Evolutionary conservation across 2,329 filamentous ascomycete genomes (phyloP), one percentile per base, ranked within the genome.

Genomic region (Aspergillus fumigatiaffinis): DNA sequence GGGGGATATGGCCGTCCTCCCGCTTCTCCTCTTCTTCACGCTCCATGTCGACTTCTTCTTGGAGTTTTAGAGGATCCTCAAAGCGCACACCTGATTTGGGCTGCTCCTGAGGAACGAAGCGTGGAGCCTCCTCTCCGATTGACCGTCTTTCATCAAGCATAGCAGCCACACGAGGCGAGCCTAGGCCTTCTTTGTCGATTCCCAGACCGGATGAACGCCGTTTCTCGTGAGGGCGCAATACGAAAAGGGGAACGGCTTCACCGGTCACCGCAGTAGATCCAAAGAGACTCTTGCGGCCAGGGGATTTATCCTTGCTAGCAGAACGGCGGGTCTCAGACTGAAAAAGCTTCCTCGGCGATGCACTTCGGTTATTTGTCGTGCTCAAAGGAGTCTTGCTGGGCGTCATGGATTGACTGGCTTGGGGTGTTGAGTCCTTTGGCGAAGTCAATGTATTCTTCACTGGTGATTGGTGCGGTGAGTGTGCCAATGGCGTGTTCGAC

Each of bases 141-240:
- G 89, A 92, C 49, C 79, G 82, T 51, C 90, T 84, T 35, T 86
- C 84, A 61, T 90, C 88, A 35, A 92, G 81, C 32, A 92, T 79
- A 28, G 85, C 87, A 23, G 88, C 81, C 54, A 93, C 83, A 53
- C 84, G 85, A 4, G 90, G 90, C 0, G 90, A 93, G 6, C 90
- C 90, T 54, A 92, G 81, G 0, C 89, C 90, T 60, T 82, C 77
- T 61, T 84, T 84, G 65, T 91, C 89, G 60, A 85, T 83, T 23
- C 89, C 88, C 59, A 92, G 68, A 0, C 88, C 88, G 14, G 87
- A 88, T 17, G 87, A 82, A 48, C 80, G 79, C 28, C 87, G 66
- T 29, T 58, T 81, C 38, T 68, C 67, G 57, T 84, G 82, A 2
- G 87, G 86, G 3, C 83, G 88, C 6, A 91, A 71, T 12, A 89